These are phyloP conservation scores for Eucalyptus fibrosa DNA, from an alignment of 345 rosid species.

Conservation along the genomic window DNA sequence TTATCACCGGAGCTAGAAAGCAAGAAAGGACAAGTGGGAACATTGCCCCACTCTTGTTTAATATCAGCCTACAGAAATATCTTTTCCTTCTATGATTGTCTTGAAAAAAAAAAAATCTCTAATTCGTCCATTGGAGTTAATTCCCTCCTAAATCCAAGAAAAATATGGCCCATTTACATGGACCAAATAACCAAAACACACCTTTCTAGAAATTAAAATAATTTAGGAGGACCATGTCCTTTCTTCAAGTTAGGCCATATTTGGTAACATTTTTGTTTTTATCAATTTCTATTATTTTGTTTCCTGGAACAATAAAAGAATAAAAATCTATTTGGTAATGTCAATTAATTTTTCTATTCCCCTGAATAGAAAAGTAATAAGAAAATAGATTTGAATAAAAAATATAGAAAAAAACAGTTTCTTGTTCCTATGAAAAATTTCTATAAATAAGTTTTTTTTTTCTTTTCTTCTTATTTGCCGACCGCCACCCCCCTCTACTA, in stretches of 20 bases:
- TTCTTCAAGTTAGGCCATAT: neutral
- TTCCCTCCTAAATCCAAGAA: neutral
- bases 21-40: neutral
- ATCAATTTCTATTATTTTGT: too few relatives aligned
- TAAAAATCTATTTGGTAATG: rapidly evolving
- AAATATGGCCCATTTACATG: neutral
- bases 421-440: too few relatives aligned
- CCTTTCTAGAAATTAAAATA: neutral
- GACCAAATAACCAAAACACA: neutral
- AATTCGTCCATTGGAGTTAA: neutral
- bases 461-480: too few relatives aligned
- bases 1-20: neutral
- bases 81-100: neutral
- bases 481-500: too few relatives aligned
- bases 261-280: too few relatives aligned
- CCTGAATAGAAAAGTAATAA: rapidly evolving
- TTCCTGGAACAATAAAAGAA: rapidly evolving
- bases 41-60: neutral
- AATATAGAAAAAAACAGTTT: too few relatives aligned
- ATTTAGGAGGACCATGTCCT: neutral
- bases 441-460: too few relatives aligned
- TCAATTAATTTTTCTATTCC: too few relatives aligned
- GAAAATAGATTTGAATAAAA: too few relatives aligned
- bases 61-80: neutral
- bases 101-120: neutral